phyloP scores from a whole-genome alignment of 2,329 filamentous ascomycete species.

The Biscogniauxia mediterranea region DNA sequence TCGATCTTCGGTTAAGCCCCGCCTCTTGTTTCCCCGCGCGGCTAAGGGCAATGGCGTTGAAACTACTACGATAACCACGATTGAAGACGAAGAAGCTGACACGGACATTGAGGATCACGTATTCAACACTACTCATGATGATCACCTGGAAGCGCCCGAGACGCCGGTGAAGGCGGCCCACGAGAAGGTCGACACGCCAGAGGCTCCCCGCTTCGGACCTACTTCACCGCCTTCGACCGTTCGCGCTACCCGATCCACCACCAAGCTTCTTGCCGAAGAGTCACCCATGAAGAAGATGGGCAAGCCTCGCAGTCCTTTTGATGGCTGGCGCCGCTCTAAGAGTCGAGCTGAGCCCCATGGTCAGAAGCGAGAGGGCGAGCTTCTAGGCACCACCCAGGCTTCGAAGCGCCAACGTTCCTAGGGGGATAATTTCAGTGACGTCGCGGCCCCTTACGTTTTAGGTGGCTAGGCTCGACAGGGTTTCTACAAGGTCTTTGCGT shows the following conservation, averaged over 20 bases:
- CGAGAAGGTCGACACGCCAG: slow-evolving; percentile 47
- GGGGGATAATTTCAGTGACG: slow-evolving; percentile 13
- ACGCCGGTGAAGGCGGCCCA: slow-evolving; percentile 33
- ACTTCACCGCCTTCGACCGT: slow-evolving; percentile 62
- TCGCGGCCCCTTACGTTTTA: slow-evolving; percentile 11
- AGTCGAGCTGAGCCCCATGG: slow-evolving; percentile 40
- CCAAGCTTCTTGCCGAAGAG: slow-evolving; percentile 45
- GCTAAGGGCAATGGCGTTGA: slow-evolving; percentile 45
- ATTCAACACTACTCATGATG: slow-evolving; percentile 36
- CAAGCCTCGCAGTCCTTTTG: slow-evolving; percentile 57
- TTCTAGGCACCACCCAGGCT: slow-evolving; percentile 29
- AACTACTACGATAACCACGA: slow-evolving; percentile 31
- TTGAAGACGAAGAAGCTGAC: slow-evolving; percentile 57
- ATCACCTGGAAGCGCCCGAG: slow-evolving; percentile 38
- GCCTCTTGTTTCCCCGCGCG: slow-evolving; percentile 64
- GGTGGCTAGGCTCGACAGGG: slow-evolving; percentile 6
- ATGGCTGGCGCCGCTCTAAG: slow-evolving; percentile 68
- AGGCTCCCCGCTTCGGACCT: slow-evolving; percentile 54
- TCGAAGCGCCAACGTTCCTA: slow-evolving; percentile 34
- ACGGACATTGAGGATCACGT: slow-evolving; percentile 58
- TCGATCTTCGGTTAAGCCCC: slow-evolving; percentile 68
- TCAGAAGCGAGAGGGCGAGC: slow-evolving; percentile 44
- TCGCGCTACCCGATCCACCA: slow-evolving; percentile 56
- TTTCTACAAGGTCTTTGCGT: slow-evolving; percentile 1
- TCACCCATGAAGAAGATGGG: slow-evolving; percentile 41